Evolutionary conservation across 257 asterid species (phyloP).

Genomic region (Przewalskia tangutica): DNA sequence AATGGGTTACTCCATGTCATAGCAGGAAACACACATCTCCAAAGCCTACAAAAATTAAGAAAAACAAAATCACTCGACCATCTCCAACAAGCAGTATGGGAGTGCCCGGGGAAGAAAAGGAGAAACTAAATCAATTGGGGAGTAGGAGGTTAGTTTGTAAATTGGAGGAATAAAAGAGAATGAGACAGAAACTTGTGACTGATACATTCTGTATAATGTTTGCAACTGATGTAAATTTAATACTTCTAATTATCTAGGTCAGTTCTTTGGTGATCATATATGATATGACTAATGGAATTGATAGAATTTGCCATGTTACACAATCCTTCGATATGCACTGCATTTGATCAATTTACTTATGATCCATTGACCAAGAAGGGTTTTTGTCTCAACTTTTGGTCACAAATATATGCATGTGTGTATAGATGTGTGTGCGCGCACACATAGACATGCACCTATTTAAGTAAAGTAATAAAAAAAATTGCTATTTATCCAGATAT

Average conservation of each 20-base stretch:
- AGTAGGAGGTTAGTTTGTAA: neutral
- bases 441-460: neutral
- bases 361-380: neutral
- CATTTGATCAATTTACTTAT: neutral
- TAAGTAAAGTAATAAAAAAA: neutral
- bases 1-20: neutral
- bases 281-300: neutral
- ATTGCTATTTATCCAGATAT: neutral
- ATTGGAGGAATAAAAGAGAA: neutral
- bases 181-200: neutral
- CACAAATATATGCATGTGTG: neutral
- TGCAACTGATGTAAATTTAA: neutral
- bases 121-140: neutral
- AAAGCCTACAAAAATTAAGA: neutral
- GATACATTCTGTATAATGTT: neutral
- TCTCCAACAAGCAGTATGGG: neutral
- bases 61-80: neutral
- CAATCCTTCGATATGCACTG: neutral
- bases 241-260: neutral
- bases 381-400: neutral
- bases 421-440: neutral
- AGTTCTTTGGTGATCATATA: neutral
- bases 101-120: neutral
- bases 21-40: neutral
- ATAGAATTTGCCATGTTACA: neutral